Conservation (phyloP, 2,329 filamentous ascomycete genomes). For the Colletotrichum tropicale region DNA sequence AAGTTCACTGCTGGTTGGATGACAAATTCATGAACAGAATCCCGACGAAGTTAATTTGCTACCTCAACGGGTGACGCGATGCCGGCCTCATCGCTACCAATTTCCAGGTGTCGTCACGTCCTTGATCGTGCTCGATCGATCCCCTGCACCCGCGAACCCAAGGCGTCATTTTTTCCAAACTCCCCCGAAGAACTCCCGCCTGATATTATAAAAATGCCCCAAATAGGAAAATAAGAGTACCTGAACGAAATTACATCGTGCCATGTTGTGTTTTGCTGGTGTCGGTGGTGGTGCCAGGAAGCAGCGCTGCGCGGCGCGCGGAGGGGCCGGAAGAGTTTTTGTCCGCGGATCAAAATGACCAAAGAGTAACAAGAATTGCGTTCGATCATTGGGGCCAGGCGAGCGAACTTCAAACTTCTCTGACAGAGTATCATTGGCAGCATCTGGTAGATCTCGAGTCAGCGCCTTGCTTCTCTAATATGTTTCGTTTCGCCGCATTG, state of each 20-base stretch:
- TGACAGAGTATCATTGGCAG: constrained; percentile 20
- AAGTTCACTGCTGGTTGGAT: not conserved
- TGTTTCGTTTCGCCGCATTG: not conserved
- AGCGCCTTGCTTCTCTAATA: not conserved
- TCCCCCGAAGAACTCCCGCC: not conserved
- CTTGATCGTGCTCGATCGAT: constrained; percentile 22
- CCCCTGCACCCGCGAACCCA: constrained; percentile 19
- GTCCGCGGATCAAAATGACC: not conserved
- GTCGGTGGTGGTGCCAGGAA: not conserved
- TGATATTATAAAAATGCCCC: not conserved
- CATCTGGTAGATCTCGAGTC: not conserved
- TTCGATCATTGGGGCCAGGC: constrained; percentile 17
- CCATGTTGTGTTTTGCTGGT: not conserved
- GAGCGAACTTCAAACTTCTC: constrained; percentile 14
- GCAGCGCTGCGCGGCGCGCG: not conserved
- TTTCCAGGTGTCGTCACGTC: constrained; percentile 23
- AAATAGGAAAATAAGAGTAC: not conserved
- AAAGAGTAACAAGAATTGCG: constrained; percentile 5
- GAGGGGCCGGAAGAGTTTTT: not conserved
- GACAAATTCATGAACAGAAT: not conserved
- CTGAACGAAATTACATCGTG: not conserved
- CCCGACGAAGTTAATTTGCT: constrained; percentile 11
- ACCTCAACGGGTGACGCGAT: constrained; percentile 19
- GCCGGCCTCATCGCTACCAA: constrained; percentile 14
- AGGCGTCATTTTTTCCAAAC: constrained; percentile 9